These are phyloP conservation scores for Pelargonium cotyledonis DNA, from an alignment of 441 rosid genomes.

Conservation along the genomic window DNA sequence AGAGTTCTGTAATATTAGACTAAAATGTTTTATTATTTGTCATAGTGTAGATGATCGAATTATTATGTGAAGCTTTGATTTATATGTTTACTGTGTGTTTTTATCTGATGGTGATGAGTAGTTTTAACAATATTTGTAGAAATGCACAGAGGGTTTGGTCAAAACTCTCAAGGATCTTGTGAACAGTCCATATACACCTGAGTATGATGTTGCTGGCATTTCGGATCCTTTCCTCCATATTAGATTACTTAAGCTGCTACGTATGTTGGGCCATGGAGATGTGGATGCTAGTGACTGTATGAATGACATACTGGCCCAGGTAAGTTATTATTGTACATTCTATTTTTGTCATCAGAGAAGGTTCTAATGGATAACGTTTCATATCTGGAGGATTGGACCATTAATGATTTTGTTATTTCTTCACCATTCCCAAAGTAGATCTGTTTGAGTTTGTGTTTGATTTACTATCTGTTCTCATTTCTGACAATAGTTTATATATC, in stretches of 20 bases:
- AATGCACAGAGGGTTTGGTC: conserved; percentile 82
- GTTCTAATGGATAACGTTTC: neutral
- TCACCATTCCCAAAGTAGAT: neutral
- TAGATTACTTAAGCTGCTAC: conserved; percentile 81
- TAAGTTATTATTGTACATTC: conserved; percentile 23
- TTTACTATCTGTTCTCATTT: neutral
- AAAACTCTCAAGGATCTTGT: conserved; percentile 74
- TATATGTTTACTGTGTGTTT: conserved; percentile 7
- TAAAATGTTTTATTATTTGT: conserved; percentile 3
- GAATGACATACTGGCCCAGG: conserved; percentile 99
- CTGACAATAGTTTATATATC: neutral
- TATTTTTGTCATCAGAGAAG: conserved; percentile 8
- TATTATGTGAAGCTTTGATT: conserved; percentile 12
- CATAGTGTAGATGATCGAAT: conserved; percentile 4
- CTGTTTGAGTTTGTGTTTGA: too few species aligned
- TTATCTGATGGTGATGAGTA: conserved; percentile 14
- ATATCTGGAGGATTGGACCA: too few species aligned
- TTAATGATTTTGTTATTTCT: conserved; percentile 1
- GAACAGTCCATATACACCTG: conserved; percentile 95
- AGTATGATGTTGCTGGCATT: conserved; percentile 96
- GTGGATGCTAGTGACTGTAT: conserved; percentile 90
- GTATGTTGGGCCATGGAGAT: conserved; percentile 89
- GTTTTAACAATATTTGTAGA: conserved; percentile 42
- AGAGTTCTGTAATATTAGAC: neutral
- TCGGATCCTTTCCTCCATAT: conserved; percentile 95